Base-by-base conservation (phyloP, 768 basidiomycete species). In the Suillus spraguei region DNA sequence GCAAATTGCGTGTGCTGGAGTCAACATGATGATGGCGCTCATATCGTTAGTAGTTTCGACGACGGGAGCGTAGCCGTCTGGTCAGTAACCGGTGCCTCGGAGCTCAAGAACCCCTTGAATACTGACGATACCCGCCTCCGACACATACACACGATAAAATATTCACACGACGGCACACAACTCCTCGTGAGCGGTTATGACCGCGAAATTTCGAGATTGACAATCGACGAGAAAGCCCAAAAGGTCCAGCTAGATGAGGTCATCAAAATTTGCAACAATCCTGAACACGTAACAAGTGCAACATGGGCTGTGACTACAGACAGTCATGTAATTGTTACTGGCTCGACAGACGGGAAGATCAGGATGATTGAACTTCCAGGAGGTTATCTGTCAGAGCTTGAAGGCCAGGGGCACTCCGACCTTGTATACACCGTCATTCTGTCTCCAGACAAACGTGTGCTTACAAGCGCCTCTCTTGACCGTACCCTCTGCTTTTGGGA, bases 401-500 rank as follows among this genome's bases (percentile, higher is more conserved):
- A 50, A 4, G 49, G 24, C 2, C 49, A 1, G 9, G 24, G 24
- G 5, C 55, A 56, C 38, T 39, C 55, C 9, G 38, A 56, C 38
- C 55, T 24, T 28, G 38, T 56, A 22, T 28, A 38, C 55, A 24
- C 55, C 13, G 9, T 56, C 14, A 17, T 17, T 39, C 5, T 22
- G 24, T 28, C 2, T 14, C 68, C 66, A 17, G 59, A 69, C 62
- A 68, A 64, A 16, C 28, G n/a, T 8, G 13, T 59, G 13, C 60
- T 71, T 42, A 65, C 63, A 28, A 70, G 64, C 32, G 60, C 60
- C 7, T 71, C 68, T 17, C 1, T n/a, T 20, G 66, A 70, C 42
- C 22, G 16, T 16, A 59, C 56, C 32, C 36, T 67, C 33, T 38
- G 56, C 13, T 20, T 67, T 16, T 67, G 67, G 62, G 55, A 67